Base-by-base conservation (phyloP, 139 green algal genomes). In the Haematococcus sp. region DNA sequence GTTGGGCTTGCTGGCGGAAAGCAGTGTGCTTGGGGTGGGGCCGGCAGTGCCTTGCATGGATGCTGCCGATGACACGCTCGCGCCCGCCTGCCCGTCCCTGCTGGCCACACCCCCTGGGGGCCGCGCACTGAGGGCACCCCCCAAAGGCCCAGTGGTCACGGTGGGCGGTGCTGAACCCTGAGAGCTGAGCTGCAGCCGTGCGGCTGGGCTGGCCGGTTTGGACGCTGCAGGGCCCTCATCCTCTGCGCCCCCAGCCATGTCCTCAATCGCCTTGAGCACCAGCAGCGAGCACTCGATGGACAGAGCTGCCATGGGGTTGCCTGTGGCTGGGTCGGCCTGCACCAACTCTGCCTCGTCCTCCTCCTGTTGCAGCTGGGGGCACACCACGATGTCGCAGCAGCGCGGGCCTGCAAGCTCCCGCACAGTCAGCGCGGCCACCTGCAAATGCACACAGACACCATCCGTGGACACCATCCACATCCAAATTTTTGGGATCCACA, bases 371-470 rank as follows among this genome's bases (percentile, higher is more conserved):
- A 84, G 55, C 61, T 87, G 81, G 1, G 86, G 83, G 73, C 86
- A 94, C 54, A 94, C 76, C 19, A 94, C 84, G 55, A 94, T 90
- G 54, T 95, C 88, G 20, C 87, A 43, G 80, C 90, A 95, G 30
- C 64, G 43, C 4, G 61, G 35, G 13, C 89, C 87, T 28, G 84
- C 84, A 52, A 90, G 55, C 31, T 89, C 78, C 19, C 52, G 34
- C 34, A 89, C 84, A 3, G 81, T 84, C 78, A 84, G 79, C 23
- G 84, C 84, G 13, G 84, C 84, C 46, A 89, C 83, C 83, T 88
- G 79, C 33, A 65, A 2, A 34, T 51, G n/a, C n/a, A n/a, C n/a
- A n/a, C n/a, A n/a, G n/a, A n/a, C n/a, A n/a, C n/a, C n/a, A n/a
- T n/a, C n/a, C n/a, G n/a, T n/a, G n/a, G n/a, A n/a, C n/a, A n/a